A percentile compares a stretch with the other conserved stretches of the same genome.
Evolutionary conservation across 441 rosid genomes (phyloP).

Genomic region (Cnidoscolus chayamansa): DNA sequence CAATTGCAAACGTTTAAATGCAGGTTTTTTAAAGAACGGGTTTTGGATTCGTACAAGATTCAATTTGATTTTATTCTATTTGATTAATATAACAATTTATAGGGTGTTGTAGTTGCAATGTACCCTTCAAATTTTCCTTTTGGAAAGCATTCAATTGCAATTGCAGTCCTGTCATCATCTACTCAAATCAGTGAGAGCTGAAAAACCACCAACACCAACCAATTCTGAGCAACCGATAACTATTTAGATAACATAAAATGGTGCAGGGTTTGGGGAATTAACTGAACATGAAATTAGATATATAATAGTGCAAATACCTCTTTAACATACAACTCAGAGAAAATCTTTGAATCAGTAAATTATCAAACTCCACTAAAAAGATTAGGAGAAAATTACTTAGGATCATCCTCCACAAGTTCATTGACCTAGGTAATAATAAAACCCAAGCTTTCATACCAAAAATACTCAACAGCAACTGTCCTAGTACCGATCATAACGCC

Average conservation of each 20-base stretch:
- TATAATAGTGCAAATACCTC: conserved; percentile 14
- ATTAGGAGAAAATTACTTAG: conserved; percentile 21
- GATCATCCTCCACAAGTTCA: conserved; percentile 27
- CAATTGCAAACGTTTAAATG: too few species aligned
- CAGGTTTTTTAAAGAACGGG: too few species aligned
- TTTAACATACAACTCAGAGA: conserved; percentile 22
- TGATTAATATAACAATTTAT: too few species aligned
- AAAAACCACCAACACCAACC: too few species aligned
- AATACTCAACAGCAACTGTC: conserved; percentile 20
- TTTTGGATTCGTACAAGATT: too few species aligned
- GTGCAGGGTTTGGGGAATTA: not conserved
- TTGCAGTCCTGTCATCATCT: too few species aligned
- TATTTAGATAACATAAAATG: not conserved
- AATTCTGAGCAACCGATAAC: not conserved
- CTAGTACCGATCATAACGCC: conserved; percentile 57
- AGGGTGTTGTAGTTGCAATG: too few species aligned
- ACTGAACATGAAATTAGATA: not conserved
- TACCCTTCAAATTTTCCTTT: too few species aligned
- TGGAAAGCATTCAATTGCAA: too few species aligned
- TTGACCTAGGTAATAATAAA: conserved; percentile 18
- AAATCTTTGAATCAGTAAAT: conserved; percentile 17
- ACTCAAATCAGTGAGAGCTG: too few species aligned
- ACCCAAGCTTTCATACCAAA: conserved; percentile 21
- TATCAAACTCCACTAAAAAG: conserved; percentile 23
- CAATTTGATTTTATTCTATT: too few species aligned